Conservation (phyloP, 352 stramenopile genomes). For the Phytophthora macrochlamydospora region DNA sequence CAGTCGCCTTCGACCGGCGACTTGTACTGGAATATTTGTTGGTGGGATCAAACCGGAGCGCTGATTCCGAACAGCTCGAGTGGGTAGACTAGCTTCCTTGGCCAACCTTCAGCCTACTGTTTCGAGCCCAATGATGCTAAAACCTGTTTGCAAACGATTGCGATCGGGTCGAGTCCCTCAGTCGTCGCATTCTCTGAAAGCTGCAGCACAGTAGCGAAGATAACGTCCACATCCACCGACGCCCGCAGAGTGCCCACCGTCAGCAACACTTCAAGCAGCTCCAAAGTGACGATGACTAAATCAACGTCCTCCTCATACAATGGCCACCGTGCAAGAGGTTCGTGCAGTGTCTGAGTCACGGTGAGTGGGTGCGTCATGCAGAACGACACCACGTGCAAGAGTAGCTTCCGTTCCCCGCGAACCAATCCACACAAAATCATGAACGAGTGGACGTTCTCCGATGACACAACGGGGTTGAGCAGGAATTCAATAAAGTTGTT, state of each 20-base stretch:
- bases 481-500: conserved; percentile 47
- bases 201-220: conserved; percentile 55
- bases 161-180: conserved; percentile 52
- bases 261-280: conserved; percentile 48
- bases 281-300: conserved; percentile 52
- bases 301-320: conserved; percentile 74
- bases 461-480: conserved; percentile 50
- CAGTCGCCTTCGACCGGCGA: conserved; percentile 35
- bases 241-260: conserved; percentile 35
- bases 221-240: conserved; percentile 44
- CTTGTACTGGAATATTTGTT: conserved; percentile 65
- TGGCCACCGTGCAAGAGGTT: conserved; percentile 56
- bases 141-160: conserved; percentile 41
- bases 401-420: conserved; percentile 33
- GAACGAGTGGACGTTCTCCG: conserved; percentile 54
- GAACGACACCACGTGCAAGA: conserved; percentile 43
- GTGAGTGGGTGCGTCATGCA: conserved; percentile 42
- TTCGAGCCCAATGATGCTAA: conserved; percentile 31
- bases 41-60: conserved; percentile 42
- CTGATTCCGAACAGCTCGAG: conserved; percentile 5
- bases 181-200: conserved; percentile 49
- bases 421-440: conserved; percentile 49
- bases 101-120: conserved; percentile 7
- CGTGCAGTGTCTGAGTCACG: conserved; percentile 48
- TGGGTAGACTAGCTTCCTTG: not conserved